These are phyloP conservation scores for Talaromyces piceae DNA, from an alignment of 2,329 filamentous ascomycete species.

Conservation along the genomic window DNA sequence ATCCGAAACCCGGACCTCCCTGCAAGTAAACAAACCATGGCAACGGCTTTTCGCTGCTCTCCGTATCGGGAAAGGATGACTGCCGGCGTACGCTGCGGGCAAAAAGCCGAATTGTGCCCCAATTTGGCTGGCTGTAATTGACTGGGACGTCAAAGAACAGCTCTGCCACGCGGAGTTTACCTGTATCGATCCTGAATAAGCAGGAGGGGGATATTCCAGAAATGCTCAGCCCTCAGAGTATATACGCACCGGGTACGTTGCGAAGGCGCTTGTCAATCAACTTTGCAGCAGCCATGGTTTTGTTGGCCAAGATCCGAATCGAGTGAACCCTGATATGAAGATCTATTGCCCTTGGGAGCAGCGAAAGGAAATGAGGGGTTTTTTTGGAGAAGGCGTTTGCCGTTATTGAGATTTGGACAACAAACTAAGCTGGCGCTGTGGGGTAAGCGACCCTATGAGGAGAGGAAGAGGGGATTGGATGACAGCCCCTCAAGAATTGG, in stretches of 20 bases:
- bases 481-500: not conserved
- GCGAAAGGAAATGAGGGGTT: not conserved
- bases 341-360: not conserved
- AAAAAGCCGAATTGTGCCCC: constrained; percentile 64
- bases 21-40: constrained; percentile 67
- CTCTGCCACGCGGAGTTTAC: constrained; percentile 68
- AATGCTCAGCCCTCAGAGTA: not conserved
- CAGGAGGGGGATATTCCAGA: not conserved
- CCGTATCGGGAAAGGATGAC: constrained; percentile 39
- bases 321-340: not conserved
- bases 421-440: not conserved
- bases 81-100: constrained; percentile 64
- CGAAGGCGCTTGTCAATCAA: constrained; percentile 31
- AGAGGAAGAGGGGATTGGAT: not conserved
- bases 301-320: not conserved
- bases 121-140: constrained; percentile 59
- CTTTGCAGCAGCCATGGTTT: constrained; percentile 26
- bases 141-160: constrained; percentile 81
- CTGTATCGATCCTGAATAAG: constrained; percentile 36
- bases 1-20: constrained; percentile 78
- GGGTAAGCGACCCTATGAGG: not conserved
- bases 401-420: not conserved
- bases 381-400: not conserved
- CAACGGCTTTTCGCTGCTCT: constrained; percentile 42
- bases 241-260: constrained; percentile 29